Percentiles rank a stretch among this genome's conserved stretches.
phyloP scores from a whole-genome alignment of 768 basidiomycete genomes.

The Scleroderma citrinum region DNA sequence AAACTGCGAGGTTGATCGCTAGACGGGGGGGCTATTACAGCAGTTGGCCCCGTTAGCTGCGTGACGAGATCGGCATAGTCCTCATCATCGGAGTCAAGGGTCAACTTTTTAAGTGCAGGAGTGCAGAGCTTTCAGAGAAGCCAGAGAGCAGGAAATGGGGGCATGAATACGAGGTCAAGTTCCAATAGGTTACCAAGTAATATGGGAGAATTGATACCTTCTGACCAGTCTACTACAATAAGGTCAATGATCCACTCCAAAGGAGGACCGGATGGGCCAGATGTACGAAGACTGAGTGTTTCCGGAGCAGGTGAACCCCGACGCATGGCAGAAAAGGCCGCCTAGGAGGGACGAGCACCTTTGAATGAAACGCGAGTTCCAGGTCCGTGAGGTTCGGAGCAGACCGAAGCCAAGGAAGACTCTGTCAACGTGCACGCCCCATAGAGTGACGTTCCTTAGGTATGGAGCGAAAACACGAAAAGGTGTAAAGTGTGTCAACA shows the following conservation, averaged over 20 bases:
- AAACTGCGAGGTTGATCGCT: conserved; percentile 29
- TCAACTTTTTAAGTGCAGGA: conserved; percentile 32
- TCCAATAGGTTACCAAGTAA: conserved; percentile 20
- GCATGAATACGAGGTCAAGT: conserved; percentile 47
- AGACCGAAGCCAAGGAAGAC: conserved; percentile 29
- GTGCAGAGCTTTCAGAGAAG: conserved; percentile 23
- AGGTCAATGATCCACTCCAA: conserved; percentile 29
- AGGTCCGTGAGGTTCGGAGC: conserved; percentile 37
- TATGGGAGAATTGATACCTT: conserved; percentile 27
- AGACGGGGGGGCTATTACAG: conserved; percentile 27
- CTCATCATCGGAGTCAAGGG: conserved; percentile 49
- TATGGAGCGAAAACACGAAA: conserved; percentile 51
- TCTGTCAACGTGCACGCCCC: conserved; percentile 70
- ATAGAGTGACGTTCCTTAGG: conserved; percentile 44
- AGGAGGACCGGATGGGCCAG: conserved; percentile 47
- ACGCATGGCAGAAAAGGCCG: conserved; percentile 47
- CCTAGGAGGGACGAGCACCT: conserved; percentile 58
- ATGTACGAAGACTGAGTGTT: conserved; percentile 46
- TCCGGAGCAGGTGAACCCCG: conserved; percentile 46
- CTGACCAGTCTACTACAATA: conserved; percentile 13
- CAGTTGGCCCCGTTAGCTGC: conserved; percentile 30
- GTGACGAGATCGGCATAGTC: conserved; percentile 49
- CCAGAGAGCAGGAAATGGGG: conserved; percentile 34
- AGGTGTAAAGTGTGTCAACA: conserved; percentile 38
- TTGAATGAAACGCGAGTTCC: conserved; percentile 57